phyloP scores from a whole-genome alignment of 2,329 filamentous ascomycete genomes.

The Xylariaceae sp. region DNA sequence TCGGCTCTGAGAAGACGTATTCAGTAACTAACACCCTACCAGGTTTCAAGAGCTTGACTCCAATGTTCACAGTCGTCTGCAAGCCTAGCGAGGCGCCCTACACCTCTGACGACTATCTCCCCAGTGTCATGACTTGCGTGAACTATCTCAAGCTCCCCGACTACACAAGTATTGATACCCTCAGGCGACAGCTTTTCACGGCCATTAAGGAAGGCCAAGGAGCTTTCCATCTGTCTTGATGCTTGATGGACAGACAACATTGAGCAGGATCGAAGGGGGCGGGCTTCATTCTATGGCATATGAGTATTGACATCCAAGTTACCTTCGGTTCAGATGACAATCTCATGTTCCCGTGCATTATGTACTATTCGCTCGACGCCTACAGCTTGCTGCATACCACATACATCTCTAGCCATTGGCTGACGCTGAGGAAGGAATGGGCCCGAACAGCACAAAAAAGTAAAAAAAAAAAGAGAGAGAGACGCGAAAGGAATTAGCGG shows the following conservation, averaged over 20 bases:
- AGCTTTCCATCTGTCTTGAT: constrained; percentile 88
- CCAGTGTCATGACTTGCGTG: constrained; percentile 99
- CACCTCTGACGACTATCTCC: constrained; percentile 93
- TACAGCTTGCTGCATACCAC: neutral
- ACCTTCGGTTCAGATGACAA: constrained; percentile 11
- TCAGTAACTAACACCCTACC: constrained; percentile 31
- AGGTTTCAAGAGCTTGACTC: constrained; percentile 96
- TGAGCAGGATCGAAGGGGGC: constrained; percentile 2
- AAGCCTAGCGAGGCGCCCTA: constrained; percentile 96
- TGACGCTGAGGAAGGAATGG: neutral
- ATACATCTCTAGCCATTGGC: constrained; percentile 2
- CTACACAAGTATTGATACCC: constrained; percentile 72
- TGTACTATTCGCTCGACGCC: constrained; percentile 8
- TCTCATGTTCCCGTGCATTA: constrained; percentile 15
- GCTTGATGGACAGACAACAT: neutral
- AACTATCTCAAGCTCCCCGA: constrained; percentile 98
- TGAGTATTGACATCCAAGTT: constrained; percentile 16
- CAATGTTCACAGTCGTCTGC: constrained; percentile 98
- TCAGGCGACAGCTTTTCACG: constrained; percentile 72
- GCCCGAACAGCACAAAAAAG: neutral
- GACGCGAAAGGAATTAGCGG: constrained; percentile 2
- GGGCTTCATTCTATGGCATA: constrained; percentile 17
- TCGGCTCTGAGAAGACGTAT: constrained; percentile 1
- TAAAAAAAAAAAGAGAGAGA: constrained; percentile 10
- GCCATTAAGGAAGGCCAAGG: constrained; percentile 95